Evolutionary conservation across 768 basidiomycete species (phyloP).

Genomic region (Cystobasidium tubakii): DNA sequence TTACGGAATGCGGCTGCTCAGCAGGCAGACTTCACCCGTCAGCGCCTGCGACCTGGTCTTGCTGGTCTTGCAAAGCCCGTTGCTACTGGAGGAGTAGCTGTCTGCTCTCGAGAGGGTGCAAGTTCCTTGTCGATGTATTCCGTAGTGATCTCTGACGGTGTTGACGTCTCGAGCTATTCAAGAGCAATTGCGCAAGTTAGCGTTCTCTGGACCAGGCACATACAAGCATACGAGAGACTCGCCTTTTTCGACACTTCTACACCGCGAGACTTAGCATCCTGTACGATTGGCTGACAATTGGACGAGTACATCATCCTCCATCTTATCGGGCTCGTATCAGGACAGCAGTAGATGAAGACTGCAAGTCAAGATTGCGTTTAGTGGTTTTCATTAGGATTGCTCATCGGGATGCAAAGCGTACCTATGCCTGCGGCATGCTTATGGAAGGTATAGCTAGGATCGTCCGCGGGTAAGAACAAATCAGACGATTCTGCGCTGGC

Average conservation of each 20-base stretch:
- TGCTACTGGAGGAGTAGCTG: background rate
- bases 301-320: slow-evolving; percentile 84
- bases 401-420: slow-evolving; percentile 48
- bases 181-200: background rate
- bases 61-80: slow-evolving; percentile 26
- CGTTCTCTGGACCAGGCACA: background rate
- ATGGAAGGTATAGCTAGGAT: slow-evolving; percentile 37
- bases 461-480: slow-evolving; percentile 1
- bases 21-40: background rate
- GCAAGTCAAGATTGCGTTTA: background rate
- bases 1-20: too few relatives aligned
- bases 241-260: slow-evolving; percentile 29
- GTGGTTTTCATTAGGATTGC: too few relatives aligned
- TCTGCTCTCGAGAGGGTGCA: background rate
- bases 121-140: slow-evolving; percentile 6
- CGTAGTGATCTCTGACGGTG: slow-evolving; percentile 29
- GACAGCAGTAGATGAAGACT: slow-evolving; percentile 93
- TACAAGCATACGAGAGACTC: background rate
- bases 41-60: slow-evolving; percentile 19
- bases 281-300: slow-evolving; percentile 10
- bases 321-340: slow-evolving; percentile 70
- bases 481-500: slow-evolving; percentile 54
- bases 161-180: slow-evolving; percentile 29
- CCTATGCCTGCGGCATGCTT: slow-evolving; percentile 56
- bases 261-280: background rate